These are phyloP conservation scores for Exophiala sp. DNA, from an alignment of 2,329 filamentous ascomycete species.

Conservation along the genomic window DNA sequence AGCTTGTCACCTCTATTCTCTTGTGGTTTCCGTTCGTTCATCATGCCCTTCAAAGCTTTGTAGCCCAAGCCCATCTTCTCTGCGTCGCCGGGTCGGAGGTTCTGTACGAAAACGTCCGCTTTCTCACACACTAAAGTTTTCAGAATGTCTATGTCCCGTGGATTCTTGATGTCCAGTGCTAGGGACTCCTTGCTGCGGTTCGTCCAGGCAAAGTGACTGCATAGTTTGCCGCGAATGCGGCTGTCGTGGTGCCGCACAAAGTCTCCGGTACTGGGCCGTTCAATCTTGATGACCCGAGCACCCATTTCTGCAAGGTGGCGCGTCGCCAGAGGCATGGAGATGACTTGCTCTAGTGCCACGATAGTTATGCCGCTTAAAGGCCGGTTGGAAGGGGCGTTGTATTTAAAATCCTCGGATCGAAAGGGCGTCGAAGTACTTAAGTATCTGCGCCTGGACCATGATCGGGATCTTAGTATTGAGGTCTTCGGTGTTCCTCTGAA, in stretches of 20 bases:
- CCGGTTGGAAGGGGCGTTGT: slow-evolving; percentile 21
- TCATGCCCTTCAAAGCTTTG: slow-evolving; percentile 36
- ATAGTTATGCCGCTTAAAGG: slow-evolving; percentile 49
- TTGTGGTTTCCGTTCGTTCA: slow-evolving; percentile 21
- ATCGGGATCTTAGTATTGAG: no score
- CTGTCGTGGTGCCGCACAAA: slow-evolving; percentile 53
- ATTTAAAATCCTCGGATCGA: slow-evolving; percentile 5
- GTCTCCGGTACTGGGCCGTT: slow-evolving; percentile 51
- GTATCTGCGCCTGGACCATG: no score
- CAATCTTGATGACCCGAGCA: slow-evolving; percentile 55
- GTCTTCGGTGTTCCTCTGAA: no score
- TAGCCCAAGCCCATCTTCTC: slow-evolving; percentile 49
- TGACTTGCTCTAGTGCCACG: slow-evolving; percentile 53
- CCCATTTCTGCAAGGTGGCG: slow-evolving; percentile 54
- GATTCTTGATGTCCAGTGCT: slow-evolving; percentile 49
- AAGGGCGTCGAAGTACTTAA: no score
- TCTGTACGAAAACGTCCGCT: slow-evolving; percentile 54
- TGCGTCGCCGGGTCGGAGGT: slow-evolving; percentile 51
- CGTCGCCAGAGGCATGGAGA: slow-evolving; percentile 55
- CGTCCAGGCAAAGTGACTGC: slow-evolving; percentile 56
- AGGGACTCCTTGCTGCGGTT: slow-evolving; percentile 55
- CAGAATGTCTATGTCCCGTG: slow-evolving; percentile 43
- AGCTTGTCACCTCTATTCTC: slow-evolving; percentile 39
- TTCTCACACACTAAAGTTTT: slow-evolving; percentile 40
- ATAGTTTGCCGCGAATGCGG: slow-evolving; percentile 45